phyloP scores from a whole-genome alignment of 2,329 filamentous ascomycete species.

The Aspergillus tubingensis region DNA sequence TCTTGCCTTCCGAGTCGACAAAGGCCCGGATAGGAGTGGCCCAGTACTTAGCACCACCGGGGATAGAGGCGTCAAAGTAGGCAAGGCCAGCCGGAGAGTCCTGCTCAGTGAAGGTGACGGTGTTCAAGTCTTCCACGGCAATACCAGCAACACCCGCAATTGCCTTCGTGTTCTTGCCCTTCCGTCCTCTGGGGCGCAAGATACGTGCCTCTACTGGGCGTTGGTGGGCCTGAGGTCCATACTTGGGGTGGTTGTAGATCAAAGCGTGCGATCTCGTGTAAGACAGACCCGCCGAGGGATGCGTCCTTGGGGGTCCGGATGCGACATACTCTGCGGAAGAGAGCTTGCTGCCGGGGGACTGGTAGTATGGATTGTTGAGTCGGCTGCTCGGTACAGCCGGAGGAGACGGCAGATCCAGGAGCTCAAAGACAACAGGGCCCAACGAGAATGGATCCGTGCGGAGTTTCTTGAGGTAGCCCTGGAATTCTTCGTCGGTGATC shows the following conservation, averaged over 20 bases:
- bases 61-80: slow-evolving; percentile 46
- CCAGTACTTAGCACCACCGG: slow-evolving; percentile 56
- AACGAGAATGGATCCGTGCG: slow-evolving; percentile 49
- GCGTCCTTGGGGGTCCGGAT: slow-evolving; percentile 59
- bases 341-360: slow-evolving; percentile 36
- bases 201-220: slow-evolving; percentile 61
- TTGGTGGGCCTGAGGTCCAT: slow-evolving; percentile 58
- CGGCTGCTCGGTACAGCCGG: slow-evolving; percentile 41
- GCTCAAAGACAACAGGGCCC: slow-evolving; percentile 54
- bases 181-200: slow-evolving; percentile 49
- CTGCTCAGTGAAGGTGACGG: slow-evolving; percentile 35
- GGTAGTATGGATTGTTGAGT: slow-evolving; percentile 38
- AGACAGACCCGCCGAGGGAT: slow-evolving; percentile 65
- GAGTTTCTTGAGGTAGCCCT: slow-evolving; percentile 48
- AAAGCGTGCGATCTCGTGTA: slow-evolving; percentile 60
- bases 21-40: slow-evolving; percentile 51
- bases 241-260: slow-evolving; percentile 61
- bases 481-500: slow-evolving; percentile 50
- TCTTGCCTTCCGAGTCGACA: slow-evolving; percentile 48
- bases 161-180: slow-evolving; percentile 35
- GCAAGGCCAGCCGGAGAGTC: slow-evolving; percentile 45
- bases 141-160: slow-evolving; percentile 46
- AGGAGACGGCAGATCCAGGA: slow-evolving; percentile 58
- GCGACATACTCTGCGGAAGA: slow-evolving; percentile 47
- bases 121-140: slow-evolving; percentile 41